Conservation (phyloP, 2,329 filamentous ascomycete species). For the Beauveria varroae region DNA sequence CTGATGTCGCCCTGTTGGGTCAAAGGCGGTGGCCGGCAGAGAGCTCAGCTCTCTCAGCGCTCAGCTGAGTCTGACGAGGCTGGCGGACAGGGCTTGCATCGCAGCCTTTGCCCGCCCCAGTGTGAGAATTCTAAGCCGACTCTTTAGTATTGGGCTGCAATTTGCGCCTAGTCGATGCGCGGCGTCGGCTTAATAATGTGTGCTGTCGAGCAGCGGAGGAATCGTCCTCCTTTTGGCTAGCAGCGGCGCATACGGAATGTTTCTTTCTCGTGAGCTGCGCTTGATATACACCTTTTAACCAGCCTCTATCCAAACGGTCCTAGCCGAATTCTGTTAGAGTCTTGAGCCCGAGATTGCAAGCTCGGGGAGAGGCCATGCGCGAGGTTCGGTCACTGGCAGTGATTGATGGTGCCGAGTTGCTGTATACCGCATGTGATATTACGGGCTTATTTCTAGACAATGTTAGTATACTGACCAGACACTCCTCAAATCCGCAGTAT, state of each 20-base stretch:
- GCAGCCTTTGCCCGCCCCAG: too few species aligned
- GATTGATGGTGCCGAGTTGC: background rate
- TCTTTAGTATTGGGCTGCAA: background rate
- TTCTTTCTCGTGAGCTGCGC: background rate
- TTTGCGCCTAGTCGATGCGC: background rate
- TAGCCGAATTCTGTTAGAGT: background rate
- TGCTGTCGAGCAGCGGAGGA: background rate
- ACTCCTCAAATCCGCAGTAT: background rate
- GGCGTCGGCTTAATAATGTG: background rate
- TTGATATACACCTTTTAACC: background rate
- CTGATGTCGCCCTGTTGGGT: background rate
- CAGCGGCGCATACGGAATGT: background rate
- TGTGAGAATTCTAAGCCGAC: background rate
- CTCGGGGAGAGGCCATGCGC: background rate
- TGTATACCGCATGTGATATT: background rate
- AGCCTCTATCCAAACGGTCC: background rate
- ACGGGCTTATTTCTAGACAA: too few species aligned
- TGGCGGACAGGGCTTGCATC: background rate
- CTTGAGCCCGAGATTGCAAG: background rate
- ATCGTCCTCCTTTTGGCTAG: background rate
- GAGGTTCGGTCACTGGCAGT: background rate
- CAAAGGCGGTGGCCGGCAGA: background rate
- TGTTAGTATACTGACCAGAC: background rate
- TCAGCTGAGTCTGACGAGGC: conserved; percentile 2
- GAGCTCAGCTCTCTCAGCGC: background rate